A percentile compares a stretch with the other conserved stretches of the same genome.
Evolutionary conservation across 306 rosid genomes (phyloP).

Genomic region (Quercus robur): DNA sequence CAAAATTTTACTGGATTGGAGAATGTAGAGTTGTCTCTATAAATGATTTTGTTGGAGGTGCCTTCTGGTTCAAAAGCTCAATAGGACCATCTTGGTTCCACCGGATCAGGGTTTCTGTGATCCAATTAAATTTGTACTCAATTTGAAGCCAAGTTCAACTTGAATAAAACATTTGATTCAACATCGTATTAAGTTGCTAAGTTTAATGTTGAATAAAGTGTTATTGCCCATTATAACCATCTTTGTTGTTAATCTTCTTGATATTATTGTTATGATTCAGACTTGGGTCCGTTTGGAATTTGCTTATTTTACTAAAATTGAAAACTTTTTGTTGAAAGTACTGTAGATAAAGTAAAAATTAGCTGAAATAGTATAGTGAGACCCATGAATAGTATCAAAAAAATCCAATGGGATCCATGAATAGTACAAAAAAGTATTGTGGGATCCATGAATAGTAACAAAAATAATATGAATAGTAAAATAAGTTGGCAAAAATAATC

Average conservation of each 20-base stretch:
- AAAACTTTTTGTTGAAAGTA: too few relatives aligned
- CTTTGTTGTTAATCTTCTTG: neutral
- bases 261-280: too few relatives aligned
- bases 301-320: too few relatives aligned
- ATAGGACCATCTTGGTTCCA: neutral
- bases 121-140: neutral
- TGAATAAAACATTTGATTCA: neutral
- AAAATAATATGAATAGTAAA: too few relatives aligned
- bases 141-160: neutral
- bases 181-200: neutral
- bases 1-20: neutral
- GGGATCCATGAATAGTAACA: too few relatives aligned
- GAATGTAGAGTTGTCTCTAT: neutral
- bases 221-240: neutral
- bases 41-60: neutral
- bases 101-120: neutral
- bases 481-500: too few relatives aligned
- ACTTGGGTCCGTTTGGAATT: too few relatives aligned
- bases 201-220: neutral
- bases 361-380: too few relatives aligned
- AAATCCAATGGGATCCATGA: accelerated
- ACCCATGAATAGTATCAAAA: too few relatives aligned
- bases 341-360: too few relatives aligned
- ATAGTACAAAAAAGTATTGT: too few relatives aligned
- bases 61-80: neutral